Base-by-base conservation (phyloP, 176 grass and related monocot genomes). In the Zoysia pacifica region DNA sequence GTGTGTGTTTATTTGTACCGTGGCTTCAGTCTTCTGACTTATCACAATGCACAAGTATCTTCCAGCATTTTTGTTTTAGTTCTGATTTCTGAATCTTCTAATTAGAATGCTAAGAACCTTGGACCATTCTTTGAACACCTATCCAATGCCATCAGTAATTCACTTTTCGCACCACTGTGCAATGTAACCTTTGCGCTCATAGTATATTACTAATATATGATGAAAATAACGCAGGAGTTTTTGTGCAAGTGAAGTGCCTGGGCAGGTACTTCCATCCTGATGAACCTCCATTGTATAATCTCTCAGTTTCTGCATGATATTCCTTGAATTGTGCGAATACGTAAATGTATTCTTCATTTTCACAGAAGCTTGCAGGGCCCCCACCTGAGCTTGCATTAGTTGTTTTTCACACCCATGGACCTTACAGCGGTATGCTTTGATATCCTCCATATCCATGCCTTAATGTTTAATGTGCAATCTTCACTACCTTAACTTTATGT, bases 301-400 rank as follows among this genome's bases (percentile, higher is more conserved):
- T 76, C 78, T 69, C 19, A 86, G 42, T 62, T 59, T 75, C 54
- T 63, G 35, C 19, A 20, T 16, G 78, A 37, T 68, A 45, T 74
- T 70, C 64, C 38, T 46, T 11, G 19, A 77, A 43, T 85, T 38
- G 10, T 76, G 20, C 44, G n/a, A 62, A 77, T 48, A 15, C 43
- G 36, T 83, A 45, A 45, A 91, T 45, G 70, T 67, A 6, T 74
- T 74, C 15, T 36, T 61, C 18, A 48, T 83, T 43, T 70, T 42
- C 64, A 73, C 86, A 99, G 90, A 95, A 93, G 67, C 85, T 91
- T 65, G 77, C 69, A 61, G 88, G 67, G 19, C 48, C 76, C 65
- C 65, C 61, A 48, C 83, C 93, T 45, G 88, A 99, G 82, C 83
- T 95, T 79, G 85, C 96, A 49, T 80, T 99, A 69, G 93, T 99